phyloP scores from a whole-genome alignment of 257 asterid species.

The Solanum megistacrolobum region DNA sequence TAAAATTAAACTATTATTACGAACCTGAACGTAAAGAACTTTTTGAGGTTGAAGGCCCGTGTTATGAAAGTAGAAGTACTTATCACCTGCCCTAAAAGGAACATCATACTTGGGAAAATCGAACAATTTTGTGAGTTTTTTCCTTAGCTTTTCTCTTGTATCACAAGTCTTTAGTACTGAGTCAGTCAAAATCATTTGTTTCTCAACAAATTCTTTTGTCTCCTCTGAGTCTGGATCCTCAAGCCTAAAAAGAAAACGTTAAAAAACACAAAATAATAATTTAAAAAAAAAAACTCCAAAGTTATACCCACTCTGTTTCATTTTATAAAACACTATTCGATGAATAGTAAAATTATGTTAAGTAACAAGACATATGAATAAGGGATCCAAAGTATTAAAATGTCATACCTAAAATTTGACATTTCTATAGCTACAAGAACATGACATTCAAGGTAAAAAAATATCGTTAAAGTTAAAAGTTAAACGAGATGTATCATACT shows the following conservation, averaged over 20 bases:
- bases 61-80: constrained; percentile 79
- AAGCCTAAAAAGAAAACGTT: constrained; percentile 43
- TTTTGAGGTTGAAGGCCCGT: constrained; percentile 90
- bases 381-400: not conserved
- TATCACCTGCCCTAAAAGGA: constrained; percentile 81
- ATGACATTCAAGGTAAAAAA: too few species aligned
- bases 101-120: constrained; percentile 75
- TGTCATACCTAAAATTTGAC: too few species aligned
- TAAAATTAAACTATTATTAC: not conserved
- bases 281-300: not conserved
- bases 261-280: not conserved
- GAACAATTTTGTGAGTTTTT: constrained; percentile 49
- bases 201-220: constrained; percentile 73
- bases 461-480: too few species aligned
- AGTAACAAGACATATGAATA: not conserved
- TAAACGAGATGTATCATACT: too few species aligned
- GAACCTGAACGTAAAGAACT: constrained; percentile 81
- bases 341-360: not conserved
- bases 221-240: constrained; percentile 95
- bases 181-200: constrained; percentile 62
- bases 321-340: not conserved
- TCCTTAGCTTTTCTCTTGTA: constrained; percentile 54
- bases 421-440: too few species aligned
- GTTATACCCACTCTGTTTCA: not conserved
- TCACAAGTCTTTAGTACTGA: constrained; percentile 68